Conservation (phyloP, 495 filamentous ascomycete species). For the Cairneyella variabilis region DNA sequence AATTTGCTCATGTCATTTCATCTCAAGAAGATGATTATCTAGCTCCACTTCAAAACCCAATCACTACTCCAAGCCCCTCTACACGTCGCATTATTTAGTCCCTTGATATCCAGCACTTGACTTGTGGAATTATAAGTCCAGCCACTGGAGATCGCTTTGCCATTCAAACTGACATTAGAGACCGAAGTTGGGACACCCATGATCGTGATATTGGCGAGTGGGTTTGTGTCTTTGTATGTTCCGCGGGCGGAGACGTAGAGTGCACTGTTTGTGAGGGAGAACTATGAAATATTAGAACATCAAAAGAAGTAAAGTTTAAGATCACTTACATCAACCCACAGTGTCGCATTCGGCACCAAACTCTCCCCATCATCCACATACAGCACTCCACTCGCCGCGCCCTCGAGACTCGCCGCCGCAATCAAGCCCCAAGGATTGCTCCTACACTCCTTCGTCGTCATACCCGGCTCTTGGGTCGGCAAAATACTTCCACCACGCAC, state of each 20-base stretch:
- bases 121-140: constrained; percentile 48
- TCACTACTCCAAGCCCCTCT: constrained; percentile 52
- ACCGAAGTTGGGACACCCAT: constrained; percentile 46
- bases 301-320: no score
- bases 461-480: constrained; percentile 64
- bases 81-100: constrained; percentile 43
- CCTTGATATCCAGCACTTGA: constrained; percentile 45
- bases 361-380: constrained; percentile 87
- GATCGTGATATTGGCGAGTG: constrained; percentile 62
- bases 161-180: constrained; percentile 17
- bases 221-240: constrained; percentile 54
- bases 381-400: constrained; percentile 59
- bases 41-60: constrained; percentile 58
- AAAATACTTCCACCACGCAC: constrained; percentile 67
- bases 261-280: constrained; percentile 41
- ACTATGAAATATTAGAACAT: constrained; percentile 32
- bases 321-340: constrained; percentile 48
- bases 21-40: no score
- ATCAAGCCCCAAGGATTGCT: constrained; percentile 68
- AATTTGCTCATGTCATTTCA: no score
- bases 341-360: constrained; percentile 51
- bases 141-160: constrained; percentile 28
- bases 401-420: constrained; percentile 53
- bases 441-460: constrained; percentile 64
- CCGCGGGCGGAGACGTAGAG: constrained; percentile 48